Percentiles rank a stretch among this genome's conserved stretches.
Evolutionary conservation across 768 basidiomycete species (phyloP).

Genomic region (Leucogyrophana mollusca): DNA sequence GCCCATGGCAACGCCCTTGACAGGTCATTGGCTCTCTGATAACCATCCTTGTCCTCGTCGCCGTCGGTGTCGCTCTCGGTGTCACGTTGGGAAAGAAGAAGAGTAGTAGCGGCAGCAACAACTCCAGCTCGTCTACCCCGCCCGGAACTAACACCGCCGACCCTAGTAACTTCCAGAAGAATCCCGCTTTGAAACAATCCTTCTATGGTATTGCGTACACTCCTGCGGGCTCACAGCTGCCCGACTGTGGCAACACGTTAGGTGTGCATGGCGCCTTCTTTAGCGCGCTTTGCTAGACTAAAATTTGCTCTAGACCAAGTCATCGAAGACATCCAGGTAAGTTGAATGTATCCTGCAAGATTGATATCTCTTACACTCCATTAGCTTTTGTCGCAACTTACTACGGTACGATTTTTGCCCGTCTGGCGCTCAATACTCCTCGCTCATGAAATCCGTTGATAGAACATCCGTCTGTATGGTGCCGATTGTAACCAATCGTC

Average conservation of each 20-base stretch:
- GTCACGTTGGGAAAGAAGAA: slow-evolving; percentile 61
- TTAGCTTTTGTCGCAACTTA: slow-evolving; percentile 83
- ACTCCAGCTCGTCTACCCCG: slow-evolving; percentile 17
- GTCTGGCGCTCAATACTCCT: background rate
- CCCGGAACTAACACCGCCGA: slow-evolving; percentile 51
- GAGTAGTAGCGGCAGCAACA: slow-evolving; percentile 32
- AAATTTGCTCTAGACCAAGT: slow-evolving; percentile 41
- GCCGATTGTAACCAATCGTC: slow-evolving; percentile 84
- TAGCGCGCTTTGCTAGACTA: background rate
- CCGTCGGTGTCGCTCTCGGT: slow-evolving; percentile 61
- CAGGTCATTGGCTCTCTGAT: slow-evolving; percentile 55
- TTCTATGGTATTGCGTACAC: slow-evolving; percentile 92
- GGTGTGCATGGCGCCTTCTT: slow-evolving; percentile 25
- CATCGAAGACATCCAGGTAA: slow-evolving; percentile 71
- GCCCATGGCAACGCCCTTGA: slow-evolving; percentile 2
- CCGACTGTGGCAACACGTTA: slow-evolving; percentile 59
- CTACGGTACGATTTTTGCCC: slow-evolving; percentile 37
- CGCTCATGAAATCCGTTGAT: slow-evolving; percentile 3
- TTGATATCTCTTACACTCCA: slow-evolving; percentile 7
- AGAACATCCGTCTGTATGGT: slow-evolving; percentile 81
- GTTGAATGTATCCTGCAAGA: slow-evolving; percentile 9
- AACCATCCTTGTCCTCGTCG: slow-evolving; percentile 49
- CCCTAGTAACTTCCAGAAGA: slow-evolving; percentile 75
- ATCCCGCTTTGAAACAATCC: slow-evolving; percentile 63
- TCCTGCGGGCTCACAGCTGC: slow-evolving; percentile 69